Conservation (phyloP, 2,329 filamentous ascomycete species). For the Ascocoryne sarcoides region DNA sequence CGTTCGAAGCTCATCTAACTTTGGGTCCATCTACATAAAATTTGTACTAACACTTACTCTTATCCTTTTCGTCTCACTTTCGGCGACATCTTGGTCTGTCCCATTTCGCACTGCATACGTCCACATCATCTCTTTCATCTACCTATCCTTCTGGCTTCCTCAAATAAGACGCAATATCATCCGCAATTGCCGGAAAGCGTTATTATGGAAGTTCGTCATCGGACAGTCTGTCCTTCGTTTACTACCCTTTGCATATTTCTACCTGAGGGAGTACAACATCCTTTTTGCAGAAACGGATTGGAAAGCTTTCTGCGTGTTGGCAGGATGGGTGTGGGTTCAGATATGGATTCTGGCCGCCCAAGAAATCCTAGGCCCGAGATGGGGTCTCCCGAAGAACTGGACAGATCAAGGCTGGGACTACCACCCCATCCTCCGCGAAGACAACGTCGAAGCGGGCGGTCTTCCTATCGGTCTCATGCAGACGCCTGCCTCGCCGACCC, state of each 20-base stretch:
- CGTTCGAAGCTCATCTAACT: conserved; percentile 28
- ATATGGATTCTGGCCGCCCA: conserved; percentile 71
- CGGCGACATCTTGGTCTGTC: conserved; percentile 52
- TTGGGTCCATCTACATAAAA: conserved; percentile 48
- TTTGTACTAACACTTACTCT: conserved; percentile 47
- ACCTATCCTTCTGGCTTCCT: conserved; percentile 85
- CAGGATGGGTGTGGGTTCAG: conserved; percentile 81
- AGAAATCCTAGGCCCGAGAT: conserved; percentile 79
- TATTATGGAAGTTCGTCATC: conserved; percentile 85
- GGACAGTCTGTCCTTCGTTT: conserved; percentile 75
- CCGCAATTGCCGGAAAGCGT: conserved; percentile 82
- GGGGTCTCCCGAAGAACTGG: conserved; percentile 66
- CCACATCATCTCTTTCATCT: conserved; percentile 59
- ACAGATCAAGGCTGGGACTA: conserved; percentile 83
- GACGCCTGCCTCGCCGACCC: conserved; percentile 18
- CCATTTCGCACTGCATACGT: conserved; percentile 46
- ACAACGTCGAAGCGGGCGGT: conserved; percentile 69
- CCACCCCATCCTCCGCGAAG: conserved; percentile 78
- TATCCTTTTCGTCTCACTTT: conserved; percentile 49
- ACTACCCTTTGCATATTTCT: conserved; percentile 79
- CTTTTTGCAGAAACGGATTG: conserved; percentile 66
- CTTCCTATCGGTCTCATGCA: conserved; percentile 66
- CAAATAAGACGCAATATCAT: conserved; percentile 86
- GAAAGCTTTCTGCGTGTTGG: conserved; percentile 53
- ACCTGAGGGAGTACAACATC: conserved; percentile 68